Conservation (phyloP, 768 basidiomycete species). For the Exsudoporus frostii region DNA sequence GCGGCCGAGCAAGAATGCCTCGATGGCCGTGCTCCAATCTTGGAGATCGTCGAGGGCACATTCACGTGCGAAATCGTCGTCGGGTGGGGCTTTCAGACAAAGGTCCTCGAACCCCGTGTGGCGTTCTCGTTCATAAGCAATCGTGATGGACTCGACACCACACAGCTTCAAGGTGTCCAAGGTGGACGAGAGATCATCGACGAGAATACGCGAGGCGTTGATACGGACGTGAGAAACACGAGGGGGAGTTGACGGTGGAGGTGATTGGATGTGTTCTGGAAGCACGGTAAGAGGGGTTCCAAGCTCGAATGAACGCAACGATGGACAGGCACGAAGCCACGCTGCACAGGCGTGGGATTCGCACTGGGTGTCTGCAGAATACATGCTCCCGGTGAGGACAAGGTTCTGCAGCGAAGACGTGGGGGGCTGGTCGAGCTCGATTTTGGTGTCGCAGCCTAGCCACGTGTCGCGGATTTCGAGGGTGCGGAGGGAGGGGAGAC, state of each 20-base stretch:
- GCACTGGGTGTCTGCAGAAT: conserved; percentile 10
- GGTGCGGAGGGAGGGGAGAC: conserved; percentile 55
- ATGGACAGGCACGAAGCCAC: conserved; percentile 27
- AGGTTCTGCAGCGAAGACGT: conserved; percentile 16
- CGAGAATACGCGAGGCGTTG: conserved; percentile 25
- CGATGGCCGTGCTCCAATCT: conserved; percentile 25
- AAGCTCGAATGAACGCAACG: conserved; percentile 17
- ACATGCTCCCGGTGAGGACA: conserved; percentile 32
- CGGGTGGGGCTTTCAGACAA: not conserved
- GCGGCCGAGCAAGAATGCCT: conserved; percentile 17
- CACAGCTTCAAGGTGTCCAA: conserved; percentile 18
- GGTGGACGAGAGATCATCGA: conserved; percentile 22
- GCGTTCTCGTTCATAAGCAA: conserved; percentile 18
- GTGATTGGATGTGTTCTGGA: not conserved
- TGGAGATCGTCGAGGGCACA: conserved; percentile 32
- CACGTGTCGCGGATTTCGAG: conserved; percentile 70
- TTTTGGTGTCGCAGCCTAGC: conserved; percentile 43
- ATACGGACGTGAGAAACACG: conserved; percentile 22
- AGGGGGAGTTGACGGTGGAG: not conserved
- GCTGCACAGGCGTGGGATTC: conserved; percentile 24
- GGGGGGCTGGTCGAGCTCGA: conserved; percentile 6
- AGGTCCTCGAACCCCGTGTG: not conserved
- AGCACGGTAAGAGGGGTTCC: conserved; percentile 24
- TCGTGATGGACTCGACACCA: conserved; percentile 20
- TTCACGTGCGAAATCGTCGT: conserved; percentile 27